These are phyloP conservation scores for Plantago coronopus DNA, from an alignment of 305 asterid species.

Conservation along the genomic window DNA sequence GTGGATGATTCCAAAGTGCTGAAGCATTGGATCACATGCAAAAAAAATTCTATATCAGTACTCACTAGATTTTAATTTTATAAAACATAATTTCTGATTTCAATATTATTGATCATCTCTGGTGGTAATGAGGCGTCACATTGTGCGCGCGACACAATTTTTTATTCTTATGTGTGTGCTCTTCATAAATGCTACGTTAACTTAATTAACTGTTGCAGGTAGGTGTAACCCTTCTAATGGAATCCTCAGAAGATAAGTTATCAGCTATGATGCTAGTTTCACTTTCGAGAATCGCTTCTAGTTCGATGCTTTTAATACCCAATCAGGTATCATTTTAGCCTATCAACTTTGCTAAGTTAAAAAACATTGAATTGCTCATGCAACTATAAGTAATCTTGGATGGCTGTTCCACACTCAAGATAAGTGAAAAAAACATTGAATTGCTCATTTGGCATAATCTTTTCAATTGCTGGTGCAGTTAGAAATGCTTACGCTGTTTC, in stretches of 20 bases:
- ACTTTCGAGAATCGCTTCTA: conserved; percentile 78
- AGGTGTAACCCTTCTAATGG: conserved; percentile 66
- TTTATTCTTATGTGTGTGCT: conserved; percentile 10
- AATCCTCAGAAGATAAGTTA: conserved; percentile 63
- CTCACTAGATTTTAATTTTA: neutral
- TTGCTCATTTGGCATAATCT: neutral
- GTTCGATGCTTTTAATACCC: conserved; percentile 63
- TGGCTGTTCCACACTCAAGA: neutral
- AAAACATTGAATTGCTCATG: neutral
- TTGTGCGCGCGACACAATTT: conserved; percentile 19
- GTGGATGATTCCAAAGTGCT: neutral
- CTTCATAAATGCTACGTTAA: conserved; percentile 16
- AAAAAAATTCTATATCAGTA: too few relatives aligned
- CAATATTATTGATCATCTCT: conserved; percentile 12
- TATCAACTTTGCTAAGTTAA: conserved; percentile 12
- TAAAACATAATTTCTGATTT: neutral
- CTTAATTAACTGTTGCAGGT: conserved; percentile 42
- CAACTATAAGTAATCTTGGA: neutral
- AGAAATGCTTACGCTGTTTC: conserved; percentile 53
- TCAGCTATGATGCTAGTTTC: conserved; percentile 68
- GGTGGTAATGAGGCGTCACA: conserved; percentile 17
- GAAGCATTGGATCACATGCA: neutral
- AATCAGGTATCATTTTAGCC: conserved; percentile 49
- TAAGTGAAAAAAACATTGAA: too few relatives aligned
- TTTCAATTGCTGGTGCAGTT: neutral